phyloP scores from a whole-genome alignment of 257 asterid genomes.

The Primulina eburnea region DNA sequence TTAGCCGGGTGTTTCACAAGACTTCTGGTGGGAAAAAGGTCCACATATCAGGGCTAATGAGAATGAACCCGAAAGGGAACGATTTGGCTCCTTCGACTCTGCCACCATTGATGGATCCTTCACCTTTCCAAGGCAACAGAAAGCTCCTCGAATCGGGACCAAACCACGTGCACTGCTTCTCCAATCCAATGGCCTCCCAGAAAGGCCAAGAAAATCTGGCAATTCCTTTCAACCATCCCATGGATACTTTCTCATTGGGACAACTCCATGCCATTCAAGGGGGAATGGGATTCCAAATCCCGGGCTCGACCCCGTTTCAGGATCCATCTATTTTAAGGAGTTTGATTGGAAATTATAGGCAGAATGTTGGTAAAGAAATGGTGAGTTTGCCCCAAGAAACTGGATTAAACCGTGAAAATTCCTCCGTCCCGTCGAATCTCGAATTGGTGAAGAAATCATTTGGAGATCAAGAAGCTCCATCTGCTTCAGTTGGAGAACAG shows the following conservation, averaged over 20 bases:
- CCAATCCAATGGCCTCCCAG: constrained; percentile 39
- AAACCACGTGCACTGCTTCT: constrained; percentile 91
- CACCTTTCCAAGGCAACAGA: constrained; percentile 25
- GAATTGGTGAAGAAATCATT: constrained; percentile 47
- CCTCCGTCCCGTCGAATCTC: constrained; percentile 51
- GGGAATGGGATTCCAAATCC: constrained; percentile 27
- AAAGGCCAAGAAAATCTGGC: constrained; percentile 38
- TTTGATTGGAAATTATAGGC: constrained; percentile 39
- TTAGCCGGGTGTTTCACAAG: constrained; percentile 84
- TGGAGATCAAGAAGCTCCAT: constrained; percentile 36
- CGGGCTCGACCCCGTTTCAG: constrained; percentile 31
- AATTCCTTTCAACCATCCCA: constrained; percentile 28
- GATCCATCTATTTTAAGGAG: constrained; percentile 29
- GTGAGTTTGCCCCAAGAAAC: constrained; percentile 50
- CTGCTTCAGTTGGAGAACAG: constrained; percentile 36
- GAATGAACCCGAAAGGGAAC: constrained; percentile 29
- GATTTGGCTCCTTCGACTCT: constrained; percentile 32
- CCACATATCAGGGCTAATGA: constrained; percentile 59
- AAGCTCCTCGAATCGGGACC: constrained; percentile 28
- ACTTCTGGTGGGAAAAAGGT: constrained; percentile 70
- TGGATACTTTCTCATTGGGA: constrained; percentile 41
- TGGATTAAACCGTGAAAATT: constrained; percentile 40
- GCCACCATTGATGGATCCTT: constrained; percentile 61
- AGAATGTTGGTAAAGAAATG: constrained; percentile 35
- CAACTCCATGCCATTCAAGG: constrained; percentile 37